phyloP scores from a whole-genome alignment of 2,329 filamentous ascomycete genomes.

The Alternaria gansuensis region DNA sequence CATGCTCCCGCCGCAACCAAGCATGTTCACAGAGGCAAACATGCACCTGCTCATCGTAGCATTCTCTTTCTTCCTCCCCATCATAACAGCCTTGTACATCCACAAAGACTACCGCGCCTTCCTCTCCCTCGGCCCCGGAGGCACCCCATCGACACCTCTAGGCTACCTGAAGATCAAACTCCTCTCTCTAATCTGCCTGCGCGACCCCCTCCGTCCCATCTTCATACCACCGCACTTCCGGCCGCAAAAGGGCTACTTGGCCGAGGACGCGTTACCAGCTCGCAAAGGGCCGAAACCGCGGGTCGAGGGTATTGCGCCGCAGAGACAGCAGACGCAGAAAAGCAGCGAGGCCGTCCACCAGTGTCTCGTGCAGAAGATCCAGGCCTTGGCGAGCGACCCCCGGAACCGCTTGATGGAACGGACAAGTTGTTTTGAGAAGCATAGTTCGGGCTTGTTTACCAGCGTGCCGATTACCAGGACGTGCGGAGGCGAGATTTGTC shows the following conservation, averaged over 20 bases:
- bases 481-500: slow-evolving; percentile 82
- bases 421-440: slow-evolving; percentile 82
- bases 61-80: slow-evolving; percentile 34
- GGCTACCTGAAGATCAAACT: slow-evolving; percentile 79
- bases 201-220: slow-evolving; percentile 72
- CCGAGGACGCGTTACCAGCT: slow-evolving; percentile 61
- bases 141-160: slow-evolving; percentile 75
- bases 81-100: slow-evolving; percentile 54
- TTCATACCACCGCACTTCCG: slow-evolving; percentile 61
- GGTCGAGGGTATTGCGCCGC: slow-evolving; percentile 80
- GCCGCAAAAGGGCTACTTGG: slow-evolving; percentile 68
- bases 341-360: slow-evolving; percentile 62
- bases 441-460: slow-evolving; percentile 79
- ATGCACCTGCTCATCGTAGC: slow-evolving; percentile 12
- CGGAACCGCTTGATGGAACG: slow-evolving; percentile 57
- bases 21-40: slow-evolving; percentile 10
- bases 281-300: slow-evolving; percentile 70
- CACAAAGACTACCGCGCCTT: slow-evolving; percentile 79
- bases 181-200: slow-evolving; percentile 74
- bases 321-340: slow-evolving; percentile 77
- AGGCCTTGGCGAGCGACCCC: slow-evolving; percentile 34
- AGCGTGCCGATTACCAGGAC: slow-evolving; percentile 71
- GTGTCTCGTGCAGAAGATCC: slow-evolving; percentile 30
- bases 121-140: slow-evolving; percentile 79
- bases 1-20: not conserved